phyloP scores from a whole-genome alignment of 2,329 filamentous ascomycete genomes.

The Paecilomyces sp. region DNA sequence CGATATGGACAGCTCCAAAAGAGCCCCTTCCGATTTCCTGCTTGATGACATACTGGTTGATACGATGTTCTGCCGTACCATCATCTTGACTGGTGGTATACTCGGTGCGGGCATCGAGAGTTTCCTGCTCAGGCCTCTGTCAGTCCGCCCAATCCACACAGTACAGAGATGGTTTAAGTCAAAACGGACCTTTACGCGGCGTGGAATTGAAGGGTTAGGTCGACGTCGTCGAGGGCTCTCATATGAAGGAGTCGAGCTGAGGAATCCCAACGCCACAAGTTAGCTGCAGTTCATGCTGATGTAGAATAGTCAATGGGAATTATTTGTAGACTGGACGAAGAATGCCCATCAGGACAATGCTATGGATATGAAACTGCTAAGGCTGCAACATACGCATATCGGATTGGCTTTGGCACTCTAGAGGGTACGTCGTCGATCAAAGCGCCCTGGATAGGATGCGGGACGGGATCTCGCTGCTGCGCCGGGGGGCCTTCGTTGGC shows the following conservation, averaged over 20 bases:
- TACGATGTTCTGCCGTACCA: constrained; percentile 70
- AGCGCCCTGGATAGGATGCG: constrained; percentile 2
- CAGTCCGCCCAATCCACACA: constrained; percentile 6
- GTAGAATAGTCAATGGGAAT: background rate
- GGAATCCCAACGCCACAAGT: background rate
- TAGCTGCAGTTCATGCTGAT: background rate
- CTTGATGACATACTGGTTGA: constrained; percentile 92
- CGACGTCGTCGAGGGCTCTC: constrained; percentile 58
- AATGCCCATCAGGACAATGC: background rate
- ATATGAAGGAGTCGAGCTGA: constrained; percentile 51
- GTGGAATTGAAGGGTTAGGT: constrained; percentile 52
- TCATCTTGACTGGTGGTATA: constrained; percentile 81
- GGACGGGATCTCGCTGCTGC: constrained; percentile 6
- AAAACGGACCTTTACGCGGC: constrained; percentile 54
- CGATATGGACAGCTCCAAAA: constrained; percentile 87
- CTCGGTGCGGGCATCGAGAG: constrained; percentile 79
- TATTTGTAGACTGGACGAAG: background rate
- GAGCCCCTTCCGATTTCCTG: constrained; percentile 96
- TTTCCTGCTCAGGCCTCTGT: constrained; percentile 56
- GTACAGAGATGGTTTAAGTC: constrained; percentile 2
- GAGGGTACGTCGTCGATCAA: constrained; percentile 7
- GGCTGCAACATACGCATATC: constrained; percentile 19
- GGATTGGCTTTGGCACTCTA: constrained; percentile 12
- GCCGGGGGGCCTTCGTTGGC: constrained; percentile 14
- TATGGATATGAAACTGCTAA: background rate